Evolutionary conservation across 176 grass and related monocot species (phyloP), one percentile per base, ranked within the genome.

Genomic region (Oryza nivara): DNA sequence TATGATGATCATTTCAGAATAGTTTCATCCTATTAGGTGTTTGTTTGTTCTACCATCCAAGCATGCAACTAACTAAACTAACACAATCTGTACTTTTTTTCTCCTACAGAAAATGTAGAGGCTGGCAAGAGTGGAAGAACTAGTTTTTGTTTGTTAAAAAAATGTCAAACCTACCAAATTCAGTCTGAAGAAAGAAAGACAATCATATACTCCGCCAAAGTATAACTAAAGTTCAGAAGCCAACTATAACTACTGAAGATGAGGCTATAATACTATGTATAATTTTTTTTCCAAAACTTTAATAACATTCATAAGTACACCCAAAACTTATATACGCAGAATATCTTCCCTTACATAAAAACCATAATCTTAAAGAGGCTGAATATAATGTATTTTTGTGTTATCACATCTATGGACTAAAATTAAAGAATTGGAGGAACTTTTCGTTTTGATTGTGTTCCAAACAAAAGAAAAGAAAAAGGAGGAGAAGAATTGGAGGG

Each of bases 21-120:
- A 51, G 14, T 80, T 67, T 56, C 56, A 36, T 41, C 84, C 47
- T n/a, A 20, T 16, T 3, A 23, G 22, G 11, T 65, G 70, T 48
- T 22, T 36, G 35, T 63, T 32, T 52, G 52, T 61, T 38, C 11
- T 64, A 82, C 52, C 49, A 28, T 61, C 80, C 68, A 72, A 26
- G 25, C 64, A 28, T 66, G 25, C 72, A 49, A 51, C 72, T 49
- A 49, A 28, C 72, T 1, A 46, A 72, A n/a, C 43, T 7, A 73
- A 48, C 6, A 3, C 1, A 47, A 47, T 3, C 2, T 26, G 14
- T 7, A 52, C 4, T 16, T 47, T 36, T 38, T 47, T 26, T 3
- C 4, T 58, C 54, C 54, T 58, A 26, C 20, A 15, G 38, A 25
- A 25, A 46, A 26, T 14, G n/a, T 6, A 12, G 69, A 44, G 17